A percentile compares a stretch with the other conserved stretches of the same genome.
Conservation (phyloP, 768 basidiomycete species). For the Leccinum boreale region DNA sequence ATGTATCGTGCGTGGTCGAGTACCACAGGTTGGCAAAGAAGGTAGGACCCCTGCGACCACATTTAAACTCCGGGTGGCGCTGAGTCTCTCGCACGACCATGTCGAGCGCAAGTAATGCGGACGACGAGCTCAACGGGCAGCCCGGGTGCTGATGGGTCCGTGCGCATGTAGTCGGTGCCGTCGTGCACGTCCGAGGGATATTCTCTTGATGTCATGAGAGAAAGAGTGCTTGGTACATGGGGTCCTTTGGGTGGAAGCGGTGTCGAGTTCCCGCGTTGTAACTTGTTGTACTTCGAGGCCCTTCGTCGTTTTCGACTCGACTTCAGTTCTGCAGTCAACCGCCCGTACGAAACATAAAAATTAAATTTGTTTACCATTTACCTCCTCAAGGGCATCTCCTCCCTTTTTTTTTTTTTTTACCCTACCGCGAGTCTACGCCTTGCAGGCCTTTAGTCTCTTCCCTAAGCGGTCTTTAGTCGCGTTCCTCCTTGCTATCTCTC, state of each 20-base stretch:
- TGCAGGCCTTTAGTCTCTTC: conserved; percentile 18
- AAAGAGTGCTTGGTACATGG: conserved; percentile 12
- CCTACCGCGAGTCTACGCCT: conserved; percentile 15
- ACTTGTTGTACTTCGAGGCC: conserved; percentile 22
- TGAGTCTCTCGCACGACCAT: conserved; percentile 1
- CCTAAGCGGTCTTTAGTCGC: conserved; percentile 28
- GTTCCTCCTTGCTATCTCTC: conserved; percentile 34
- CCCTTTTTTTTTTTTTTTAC: conserved; percentile 6
- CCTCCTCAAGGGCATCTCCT: conserved; percentile 19
- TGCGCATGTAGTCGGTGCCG: background rate
- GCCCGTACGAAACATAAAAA: conserved; percentile 27
- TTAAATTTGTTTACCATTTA: conserved; percentile 22
- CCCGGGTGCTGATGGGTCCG: background rate
- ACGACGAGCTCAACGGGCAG: background rate
- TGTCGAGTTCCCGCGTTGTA: conserved; percentile 33
- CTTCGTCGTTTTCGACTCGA: conserved; percentile 28
- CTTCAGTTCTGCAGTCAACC: conserved; percentile 20
- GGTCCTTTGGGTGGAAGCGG: conserved; percentile 21
- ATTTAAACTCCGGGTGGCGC: conserved; percentile 32
- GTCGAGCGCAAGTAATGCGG: background rate
- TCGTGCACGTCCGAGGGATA: background rate
- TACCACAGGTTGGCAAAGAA: background rate
- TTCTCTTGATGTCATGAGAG: background rate
- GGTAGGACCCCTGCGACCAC: conserved; percentile 25
- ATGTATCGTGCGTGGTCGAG: too few species aligned